Conservation (phyloP, 139 green algal species). For the Coelastrella sp. region DNA sequence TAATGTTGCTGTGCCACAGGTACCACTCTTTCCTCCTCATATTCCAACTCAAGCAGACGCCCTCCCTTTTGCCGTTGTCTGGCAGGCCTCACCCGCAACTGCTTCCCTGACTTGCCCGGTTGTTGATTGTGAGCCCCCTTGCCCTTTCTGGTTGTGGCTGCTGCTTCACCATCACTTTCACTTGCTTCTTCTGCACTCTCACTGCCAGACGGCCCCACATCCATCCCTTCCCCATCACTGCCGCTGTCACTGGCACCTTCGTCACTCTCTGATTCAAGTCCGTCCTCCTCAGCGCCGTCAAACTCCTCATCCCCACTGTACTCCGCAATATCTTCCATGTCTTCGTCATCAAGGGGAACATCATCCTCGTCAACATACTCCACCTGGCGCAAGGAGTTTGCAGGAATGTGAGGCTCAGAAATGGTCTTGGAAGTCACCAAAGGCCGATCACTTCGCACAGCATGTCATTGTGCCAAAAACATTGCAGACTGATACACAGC, state of each 20-base stretch:
- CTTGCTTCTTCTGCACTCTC: not conserved
- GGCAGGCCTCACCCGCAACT: slow-evolving; percentile 32
- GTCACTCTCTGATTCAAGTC: not conserved
- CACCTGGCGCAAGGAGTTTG: slow-evolving; percentile 41
- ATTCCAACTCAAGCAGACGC: slow-evolving; percentile 82
- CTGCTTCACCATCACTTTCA: not conserved
- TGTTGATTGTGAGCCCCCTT: not conserved
- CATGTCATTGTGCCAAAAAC: too few relatives aligned
- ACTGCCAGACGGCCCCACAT: not conserved
- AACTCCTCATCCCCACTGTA: not conserved
- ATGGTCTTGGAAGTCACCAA: too few relatives aligned
- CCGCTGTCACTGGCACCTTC: not conserved
- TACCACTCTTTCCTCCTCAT: slow-evolving; percentile 78
- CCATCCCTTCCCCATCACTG: not conserved
- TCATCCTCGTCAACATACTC: slow-evolving; percentile 69
- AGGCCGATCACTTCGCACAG: too few relatives aligned
- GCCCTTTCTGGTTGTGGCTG: not conserved
- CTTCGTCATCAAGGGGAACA: slow-evolving; percentile 58
- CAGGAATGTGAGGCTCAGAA: too few relatives aligned
- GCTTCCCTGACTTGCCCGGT: slow-evolving; percentile 19
- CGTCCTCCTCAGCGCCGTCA: slow-evolving; percentile 29
- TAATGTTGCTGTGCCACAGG: too few relatives aligned
- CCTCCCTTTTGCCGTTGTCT: not conserved
- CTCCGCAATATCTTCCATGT: slow-evolving; percentile 79
- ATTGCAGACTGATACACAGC: too few relatives aligned